These are phyloP conservation scores for Aquilaria sinensis DNA, from an alignment of 345 rosid genomes.

Conservation along the genomic window DNA sequence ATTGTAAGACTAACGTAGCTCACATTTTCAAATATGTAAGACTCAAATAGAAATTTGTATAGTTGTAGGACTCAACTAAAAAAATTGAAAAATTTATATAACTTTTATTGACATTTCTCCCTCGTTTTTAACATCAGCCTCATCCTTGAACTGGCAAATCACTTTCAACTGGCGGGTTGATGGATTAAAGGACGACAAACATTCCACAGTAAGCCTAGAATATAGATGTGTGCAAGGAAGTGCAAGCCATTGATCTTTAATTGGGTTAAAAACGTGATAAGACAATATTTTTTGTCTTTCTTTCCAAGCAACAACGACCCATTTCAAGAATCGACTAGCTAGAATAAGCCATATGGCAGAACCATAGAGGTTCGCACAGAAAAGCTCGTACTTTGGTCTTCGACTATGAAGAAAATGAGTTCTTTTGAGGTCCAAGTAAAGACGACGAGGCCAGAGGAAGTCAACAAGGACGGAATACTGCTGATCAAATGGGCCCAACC, in stretches of 20 bases:
- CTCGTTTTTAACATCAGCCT: constrained; percentile 4
- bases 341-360: not conserved
- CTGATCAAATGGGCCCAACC: no score
- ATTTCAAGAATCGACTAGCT: constrained; percentile 8
- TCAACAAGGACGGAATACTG: no score
- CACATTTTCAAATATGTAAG: no score
- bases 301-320: constrained; percentile 4
- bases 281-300: not conserved
- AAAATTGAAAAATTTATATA: no score
- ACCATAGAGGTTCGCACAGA: not conserved
- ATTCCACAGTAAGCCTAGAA: not conserved
- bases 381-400: constrained; percentile 1
- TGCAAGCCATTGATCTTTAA: not conserved
- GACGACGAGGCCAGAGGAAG: no score
- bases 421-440: not conserved
- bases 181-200: constrained; percentile 4
- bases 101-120: no score
- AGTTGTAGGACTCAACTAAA: no score
- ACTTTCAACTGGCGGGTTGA: not conserved
- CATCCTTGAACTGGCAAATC: constrained; percentile 7
- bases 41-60: no score
- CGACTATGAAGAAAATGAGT: not conserved
- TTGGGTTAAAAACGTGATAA: constrained; percentile 3
- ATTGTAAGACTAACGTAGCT: no score
- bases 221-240: not conserved